Evolutionary conservation across 768 basidiomycete genomes (phyloP).

Genomic region (Tylopilus vinaceipallidus): DNA sequence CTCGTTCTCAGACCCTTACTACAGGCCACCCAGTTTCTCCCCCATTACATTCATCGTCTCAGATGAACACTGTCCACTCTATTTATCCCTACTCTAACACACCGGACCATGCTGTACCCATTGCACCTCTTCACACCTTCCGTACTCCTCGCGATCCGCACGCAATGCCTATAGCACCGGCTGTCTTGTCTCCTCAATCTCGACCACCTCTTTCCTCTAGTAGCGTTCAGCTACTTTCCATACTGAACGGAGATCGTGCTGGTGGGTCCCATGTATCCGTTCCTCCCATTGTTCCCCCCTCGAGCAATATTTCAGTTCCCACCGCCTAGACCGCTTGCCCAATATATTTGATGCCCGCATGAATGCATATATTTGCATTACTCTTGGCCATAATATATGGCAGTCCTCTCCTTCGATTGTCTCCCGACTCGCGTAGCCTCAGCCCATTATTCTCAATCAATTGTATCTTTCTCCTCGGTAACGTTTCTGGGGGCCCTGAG

Average conservation of each 20-base stretch:
- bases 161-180: conserved; percentile 10
- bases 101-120: conserved; percentile 8
- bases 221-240: conserved; percentile 34
- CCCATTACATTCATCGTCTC: conserved; percentile 11
- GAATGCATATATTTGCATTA: conserved; percentile 22
- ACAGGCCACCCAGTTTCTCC: conserved; percentile 22
- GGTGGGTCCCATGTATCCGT: conserved; percentile 6
- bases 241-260: conserved; percentile 31
- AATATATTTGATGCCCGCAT: conserved; percentile 6
- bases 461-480: conserved; percentile 14
- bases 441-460: conserved; percentile 13
- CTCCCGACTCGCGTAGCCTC: background rate
- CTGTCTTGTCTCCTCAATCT: conserved; percentile 11
- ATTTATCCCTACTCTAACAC: conserved; percentile 16
- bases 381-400: conserved; percentile 4
- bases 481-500: conserved; percentile 18
- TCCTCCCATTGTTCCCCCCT: conserved; percentile 8
- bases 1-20: conserved; percentile 17
- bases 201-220: conserved; percentile 21
- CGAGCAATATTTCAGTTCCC: conserved; percentile 17
- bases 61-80: conserved; percentile 6
- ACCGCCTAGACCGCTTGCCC: conserved; percentile 21
- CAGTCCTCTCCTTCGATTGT: background rate
- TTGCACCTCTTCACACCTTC: conserved; percentile 6
- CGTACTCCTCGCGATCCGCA: conserved; percentile 15